phyloP scores from a whole-genome alignment of 2,329 filamentous ascomycete genomes.

The Dactylellina haptotyla region DNA sequence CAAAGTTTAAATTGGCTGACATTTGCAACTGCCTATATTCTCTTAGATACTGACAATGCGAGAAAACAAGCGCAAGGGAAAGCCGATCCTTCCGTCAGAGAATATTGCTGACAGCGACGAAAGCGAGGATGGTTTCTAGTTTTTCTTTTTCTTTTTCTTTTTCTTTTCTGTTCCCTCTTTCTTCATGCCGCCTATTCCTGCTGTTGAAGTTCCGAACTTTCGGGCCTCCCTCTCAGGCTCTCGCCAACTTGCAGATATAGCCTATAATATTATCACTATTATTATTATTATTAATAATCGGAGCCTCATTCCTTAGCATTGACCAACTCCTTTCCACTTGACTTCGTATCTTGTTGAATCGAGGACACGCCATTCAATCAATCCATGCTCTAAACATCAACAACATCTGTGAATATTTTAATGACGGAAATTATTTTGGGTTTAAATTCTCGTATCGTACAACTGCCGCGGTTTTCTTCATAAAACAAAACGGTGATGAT shows the following conservation, averaged over 20 bases:
- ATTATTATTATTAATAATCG: not conserved
- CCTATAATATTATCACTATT: conserved; percentile 11
- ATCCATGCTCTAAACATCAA: conserved; percentile 4
- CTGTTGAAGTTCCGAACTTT: conserved; percentile 4
- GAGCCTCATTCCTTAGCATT: not conserved
- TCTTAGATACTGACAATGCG: conserved; percentile 42
- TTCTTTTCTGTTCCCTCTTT: not conserved
- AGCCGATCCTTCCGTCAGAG: conserved; percentile 37
- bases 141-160: not conserved
- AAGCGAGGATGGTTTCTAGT: conserved; percentile 44
- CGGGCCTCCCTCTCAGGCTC: not conserved
- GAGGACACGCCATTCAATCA: not conserved
- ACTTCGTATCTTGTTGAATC: not conserved
- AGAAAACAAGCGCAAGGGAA: conserved; percentile 48
- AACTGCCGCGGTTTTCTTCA: conserved; percentile 30
- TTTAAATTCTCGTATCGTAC: conserved; percentile 45
- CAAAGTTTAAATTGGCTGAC: conserved; percentile 31
- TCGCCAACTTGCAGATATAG: not conserved
- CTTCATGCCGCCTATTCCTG: not conserved
- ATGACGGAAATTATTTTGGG: not conserved
- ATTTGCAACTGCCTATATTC: not conserved
- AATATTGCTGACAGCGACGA: conserved; percentile 13
- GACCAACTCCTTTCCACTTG: not conserved
- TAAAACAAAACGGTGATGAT: conserved; percentile 11
- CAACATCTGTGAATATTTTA: not conserved